phyloP scores from a whole-genome alignment of 495 filamentous ascomycete genomes.

The Aspergillus conjunctus region DNA sequence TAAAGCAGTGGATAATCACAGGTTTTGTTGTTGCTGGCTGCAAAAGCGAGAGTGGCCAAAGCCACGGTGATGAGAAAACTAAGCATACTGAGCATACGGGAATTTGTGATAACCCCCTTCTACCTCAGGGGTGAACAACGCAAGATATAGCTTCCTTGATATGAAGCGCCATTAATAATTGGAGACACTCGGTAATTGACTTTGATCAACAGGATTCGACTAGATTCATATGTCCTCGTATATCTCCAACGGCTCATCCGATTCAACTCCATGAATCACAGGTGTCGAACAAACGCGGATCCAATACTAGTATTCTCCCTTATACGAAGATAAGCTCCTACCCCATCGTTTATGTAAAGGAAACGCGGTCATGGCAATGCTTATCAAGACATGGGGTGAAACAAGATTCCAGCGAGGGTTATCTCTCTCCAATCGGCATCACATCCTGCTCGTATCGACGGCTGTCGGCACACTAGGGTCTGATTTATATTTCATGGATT shows the following conservation, averaged over 20 bases:
- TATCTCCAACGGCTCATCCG: no score
- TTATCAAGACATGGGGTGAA: background rate
- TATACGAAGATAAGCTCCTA: background rate
- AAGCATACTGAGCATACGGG: no score
- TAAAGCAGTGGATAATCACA: background rate
- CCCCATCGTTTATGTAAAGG: background rate
- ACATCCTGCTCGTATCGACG: background rate
- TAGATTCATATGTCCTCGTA: no score
- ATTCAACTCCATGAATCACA: no score
- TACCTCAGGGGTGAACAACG: no score
- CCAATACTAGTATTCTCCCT: background rate
- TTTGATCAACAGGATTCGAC: no score
- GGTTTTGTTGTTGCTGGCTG: background rate
- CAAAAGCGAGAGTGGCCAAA: background rate
- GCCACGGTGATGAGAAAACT: background rate
- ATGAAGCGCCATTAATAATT: no score
- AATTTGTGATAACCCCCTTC: no score
- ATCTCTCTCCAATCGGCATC: background rate
- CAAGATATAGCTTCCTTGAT: no score
- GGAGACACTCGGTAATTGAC: no score
- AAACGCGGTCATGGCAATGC: background rate
- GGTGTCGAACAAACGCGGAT: background rate
- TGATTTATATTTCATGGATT: no score
- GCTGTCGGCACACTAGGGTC: no score
- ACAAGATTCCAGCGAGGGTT: background rate